Conservation (phyloP, 2,329 filamentous ascomycete species). For the Lasiodiplodia theobromae region DNA sequence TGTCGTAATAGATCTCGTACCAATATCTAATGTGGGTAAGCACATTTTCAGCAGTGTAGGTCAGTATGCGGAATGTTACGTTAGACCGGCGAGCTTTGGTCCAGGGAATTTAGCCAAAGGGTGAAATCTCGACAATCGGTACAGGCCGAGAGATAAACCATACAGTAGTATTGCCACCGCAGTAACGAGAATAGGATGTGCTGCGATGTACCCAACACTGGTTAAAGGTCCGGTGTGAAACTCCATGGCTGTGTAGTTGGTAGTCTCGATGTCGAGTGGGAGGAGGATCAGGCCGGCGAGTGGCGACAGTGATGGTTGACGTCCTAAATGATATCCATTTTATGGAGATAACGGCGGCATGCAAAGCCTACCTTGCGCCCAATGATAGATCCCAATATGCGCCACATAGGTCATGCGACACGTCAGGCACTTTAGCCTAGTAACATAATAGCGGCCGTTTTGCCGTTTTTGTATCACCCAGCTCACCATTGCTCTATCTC, state of each 20-base stretch:
- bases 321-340: too few relatives aligned
- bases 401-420: too few relatives aligned
- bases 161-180: background rate
- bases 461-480: too few relatives aligned
- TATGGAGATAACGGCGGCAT: too few relatives aligned
- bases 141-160: background rate
- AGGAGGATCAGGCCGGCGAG: too few relatives aligned
- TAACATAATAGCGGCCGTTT: too few relatives aligned
- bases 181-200: background rate
- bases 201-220: background rate
- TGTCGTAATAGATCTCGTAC: conserved; percentile 6
- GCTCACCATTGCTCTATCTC: too few relatives aligned
- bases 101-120: conserved; percentile 3
- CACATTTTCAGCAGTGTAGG: background rate
- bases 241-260: background rate
- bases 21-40: background rate
- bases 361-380: too few relatives aligned
- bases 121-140: background rate
- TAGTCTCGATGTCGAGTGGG: too few relatives aligned
- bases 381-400: too few relatives aligned
- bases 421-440: too few relatives aligned
- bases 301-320: too few relatives aligned
- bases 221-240: background rate
- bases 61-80: background rate
- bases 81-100: background rate